Evolutionary conservation across 805 yeast genomes (phyloP).

Genomic region (Candida orba): DNA sequence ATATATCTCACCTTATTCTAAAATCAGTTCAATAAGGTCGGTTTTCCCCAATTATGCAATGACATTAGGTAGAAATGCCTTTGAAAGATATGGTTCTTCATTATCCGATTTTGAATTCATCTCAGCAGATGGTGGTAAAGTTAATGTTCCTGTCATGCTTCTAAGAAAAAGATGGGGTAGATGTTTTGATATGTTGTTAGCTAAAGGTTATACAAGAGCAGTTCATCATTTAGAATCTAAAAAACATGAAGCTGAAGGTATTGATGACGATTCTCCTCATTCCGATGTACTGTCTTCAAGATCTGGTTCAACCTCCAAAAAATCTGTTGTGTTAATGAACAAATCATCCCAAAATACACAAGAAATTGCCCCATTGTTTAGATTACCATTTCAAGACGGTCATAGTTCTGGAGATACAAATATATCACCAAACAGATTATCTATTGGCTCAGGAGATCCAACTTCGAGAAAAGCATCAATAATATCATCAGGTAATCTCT

Average conservation of each 20-base stretch:
- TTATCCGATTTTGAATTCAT: constrained; percentile 68
- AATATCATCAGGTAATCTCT: constrained; percentile 26
- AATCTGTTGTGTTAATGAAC: constrained; percentile 21
- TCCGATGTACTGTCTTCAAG: constrained; percentile 5
- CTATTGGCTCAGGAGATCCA: constrained; percentile 4
- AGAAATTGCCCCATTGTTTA: constrained; percentile 43
- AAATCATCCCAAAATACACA: constrained; percentile 7
- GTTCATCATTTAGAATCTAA: constrained; percentile 25
- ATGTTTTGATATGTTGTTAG: constrained; percentile 53
- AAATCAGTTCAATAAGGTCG: constrained; percentile 57
- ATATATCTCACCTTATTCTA: constrained; percentile 66
- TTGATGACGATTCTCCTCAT: constrained; percentile 7
- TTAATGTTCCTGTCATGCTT: constrained; percentile 53
- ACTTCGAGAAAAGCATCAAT: constrained; percentile 33
- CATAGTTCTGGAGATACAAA: constrained; percentile 7
- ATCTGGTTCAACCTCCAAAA: constrained; percentile 18
- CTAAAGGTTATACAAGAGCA: constrained; percentile 60
- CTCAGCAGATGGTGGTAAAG: constrained; percentile 61
- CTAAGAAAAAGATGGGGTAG: constrained; percentile 74
- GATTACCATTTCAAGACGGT: constrained; percentile 63
- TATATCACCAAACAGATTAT: constrained; percentile 4
- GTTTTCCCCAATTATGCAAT: constrained; percentile 74
- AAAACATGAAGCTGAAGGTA: constrained; percentile 2
- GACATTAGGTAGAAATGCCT: constrained; percentile 68
- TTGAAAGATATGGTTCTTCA: constrained; percentile 56